A percentile compares a stretch with the other conserved stretches of the same genome.
Evolutionary conservation across 768 basidiomycete genomes (phyloP).

Genomic region (Zangia roseola): DNA sequence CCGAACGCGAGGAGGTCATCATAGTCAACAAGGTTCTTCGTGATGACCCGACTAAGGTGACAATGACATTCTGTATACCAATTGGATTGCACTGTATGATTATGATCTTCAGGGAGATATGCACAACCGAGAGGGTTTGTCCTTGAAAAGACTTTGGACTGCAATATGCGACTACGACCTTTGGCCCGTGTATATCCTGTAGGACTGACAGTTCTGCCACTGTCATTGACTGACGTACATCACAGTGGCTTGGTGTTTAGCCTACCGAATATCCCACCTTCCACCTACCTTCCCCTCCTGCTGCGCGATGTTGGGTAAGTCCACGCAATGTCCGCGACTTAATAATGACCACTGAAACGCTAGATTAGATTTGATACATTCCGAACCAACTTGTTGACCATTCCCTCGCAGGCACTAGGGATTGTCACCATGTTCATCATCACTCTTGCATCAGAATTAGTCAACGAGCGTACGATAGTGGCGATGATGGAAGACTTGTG

Average conservation of each 20-base stretch:
- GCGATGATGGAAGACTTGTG: constrained; percentile 57
- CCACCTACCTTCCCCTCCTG: constrained; percentile 57
- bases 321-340: background rate
- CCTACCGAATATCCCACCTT: constrained; percentile 47
- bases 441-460: constrained; percentile 48
- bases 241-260: constrained; percentile 51
- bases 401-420: constrained; percentile 51
- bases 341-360: background rate
- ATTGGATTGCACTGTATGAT: too few species aligned
- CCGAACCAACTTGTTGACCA: constrained; percentile 57
- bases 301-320: constrained; percentile 51
- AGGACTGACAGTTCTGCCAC: background rate
- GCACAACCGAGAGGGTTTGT: constrained; percentile 67
- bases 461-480: constrained; percentile 54
- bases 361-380: constrained; percentile 53
- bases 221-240: background rate
- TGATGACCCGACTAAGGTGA: constrained; percentile 60
- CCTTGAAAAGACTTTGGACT: constrained; percentile 47
- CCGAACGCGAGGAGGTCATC: constrained; percentile 58
- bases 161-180: constrained; percentile 61
- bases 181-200: constrained; percentile 64
- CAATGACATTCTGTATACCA: background rate
- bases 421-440: constrained; percentile 53
- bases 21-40: constrained; percentile 59
- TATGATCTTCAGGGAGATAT: constrained; percentile 39